Evolutionary conservation across 768 basidiomycete genomes (phyloP).

Genomic region (Lactarius hatsudake): DNA sequence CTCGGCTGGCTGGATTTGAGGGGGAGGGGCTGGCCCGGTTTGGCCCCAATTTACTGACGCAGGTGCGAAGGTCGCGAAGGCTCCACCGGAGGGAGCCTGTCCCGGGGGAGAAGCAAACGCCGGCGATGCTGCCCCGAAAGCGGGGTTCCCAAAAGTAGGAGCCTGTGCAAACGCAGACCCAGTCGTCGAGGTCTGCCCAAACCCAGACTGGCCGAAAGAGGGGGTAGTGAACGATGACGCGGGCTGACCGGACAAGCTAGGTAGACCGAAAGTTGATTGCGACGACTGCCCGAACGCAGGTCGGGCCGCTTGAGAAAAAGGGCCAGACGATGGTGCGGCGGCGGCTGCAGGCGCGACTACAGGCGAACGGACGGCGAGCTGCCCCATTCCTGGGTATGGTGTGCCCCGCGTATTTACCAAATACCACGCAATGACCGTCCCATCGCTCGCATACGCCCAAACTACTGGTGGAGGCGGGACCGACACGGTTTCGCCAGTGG

Average conservation of each 20-base stretch:
- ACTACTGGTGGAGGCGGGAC: slow-evolving; percentile 58
- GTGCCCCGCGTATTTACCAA: slow-evolving; percentile 52
- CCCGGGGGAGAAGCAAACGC: slow-evolving; percentile 22
- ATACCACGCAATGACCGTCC: slow-evolving; percentile 72
- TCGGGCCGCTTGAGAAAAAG: slow-evolving; percentile 22
- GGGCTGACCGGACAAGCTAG: slow-evolving; percentile 11
- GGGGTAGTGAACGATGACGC: slow-evolving; percentile 31
- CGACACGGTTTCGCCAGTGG: slow-evolving; percentile 43
- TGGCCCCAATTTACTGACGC: slow-evolving; percentile 31
- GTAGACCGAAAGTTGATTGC: slow-evolving; percentile 31
- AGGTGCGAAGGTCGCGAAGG: slow-evolving; percentile 31
- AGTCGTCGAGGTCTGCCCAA: slow-evolving; percentile 17
- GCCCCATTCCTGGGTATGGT: slow-evolving; percentile 55
- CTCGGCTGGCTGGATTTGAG: slow-evolving; percentile 18
- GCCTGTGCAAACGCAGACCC: slow-evolving; percentile 24
- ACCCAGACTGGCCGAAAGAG: slow-evolving; percentile 24
- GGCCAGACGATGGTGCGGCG: slow-evolving; percentile 2
- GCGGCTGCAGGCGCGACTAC: slow-evolving; percentile 10
- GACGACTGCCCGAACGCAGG: slow-evolving; percentile 27
- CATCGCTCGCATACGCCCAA: slow-evolving; percentile 77
- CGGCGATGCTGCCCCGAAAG: slow-evolving; percentile 14
- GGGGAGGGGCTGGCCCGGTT: slow-evolving; percentile 20
- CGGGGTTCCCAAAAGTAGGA: slow-evolving; percentile 13
- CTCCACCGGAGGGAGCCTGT: slow-evolving; percentile 18
- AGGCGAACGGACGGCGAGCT: slow-evolving; percentile 12